Evolutionary conservation across 345 rosid species (phyloP).

Genomic region (Hypericum perforatum): DNA sequence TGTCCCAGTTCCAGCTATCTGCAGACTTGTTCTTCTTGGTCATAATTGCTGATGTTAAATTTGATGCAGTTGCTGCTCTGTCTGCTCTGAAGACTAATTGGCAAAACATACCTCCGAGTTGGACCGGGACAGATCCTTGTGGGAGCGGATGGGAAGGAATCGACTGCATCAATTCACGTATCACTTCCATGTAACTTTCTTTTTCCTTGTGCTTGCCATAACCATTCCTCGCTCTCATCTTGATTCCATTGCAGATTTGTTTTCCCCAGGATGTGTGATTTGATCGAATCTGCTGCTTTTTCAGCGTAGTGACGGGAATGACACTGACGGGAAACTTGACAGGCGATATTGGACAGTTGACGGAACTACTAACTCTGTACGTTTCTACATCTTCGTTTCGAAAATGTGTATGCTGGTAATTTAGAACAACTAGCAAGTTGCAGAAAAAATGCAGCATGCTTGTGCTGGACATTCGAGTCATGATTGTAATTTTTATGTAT

Average conservation of each 20-base stretch:
- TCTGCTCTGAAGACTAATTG: conserved; percentile 20
- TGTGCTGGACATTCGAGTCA: not conserved
- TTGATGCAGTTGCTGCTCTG: too few species aligned
- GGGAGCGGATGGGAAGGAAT: conserved; percentile 8
- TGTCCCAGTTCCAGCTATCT: too few species aligned
- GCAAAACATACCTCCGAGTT: conserved; percentile 3
- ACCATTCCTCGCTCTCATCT: not conserved
- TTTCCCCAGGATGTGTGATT: not conserved
- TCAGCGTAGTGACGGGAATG: not conserved
- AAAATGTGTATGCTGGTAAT: not conserved
- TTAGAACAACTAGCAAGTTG: too few species aligned
- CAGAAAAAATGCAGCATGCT: too few species aligned
- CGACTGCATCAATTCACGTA: not conserved
- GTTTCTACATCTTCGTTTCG: not conserved
- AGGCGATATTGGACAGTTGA: conserved; percentile 31
- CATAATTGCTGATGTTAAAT: too few species aligned
- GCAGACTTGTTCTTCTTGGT: too few species aligned
- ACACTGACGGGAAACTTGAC: not conserved
- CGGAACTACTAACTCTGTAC: not conserved
- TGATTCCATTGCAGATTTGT: not conserved
- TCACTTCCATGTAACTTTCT: conserved; percentile 3
- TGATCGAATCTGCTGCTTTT: not conserved
- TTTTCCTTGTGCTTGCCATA: not conserved
- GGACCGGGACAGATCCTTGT: conserved; percentile 5
- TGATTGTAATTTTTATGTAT: not conserved